Conservation (phyloP, 1,284 basidiomycete species). For the Singerocomus inundabilis region DNA sequence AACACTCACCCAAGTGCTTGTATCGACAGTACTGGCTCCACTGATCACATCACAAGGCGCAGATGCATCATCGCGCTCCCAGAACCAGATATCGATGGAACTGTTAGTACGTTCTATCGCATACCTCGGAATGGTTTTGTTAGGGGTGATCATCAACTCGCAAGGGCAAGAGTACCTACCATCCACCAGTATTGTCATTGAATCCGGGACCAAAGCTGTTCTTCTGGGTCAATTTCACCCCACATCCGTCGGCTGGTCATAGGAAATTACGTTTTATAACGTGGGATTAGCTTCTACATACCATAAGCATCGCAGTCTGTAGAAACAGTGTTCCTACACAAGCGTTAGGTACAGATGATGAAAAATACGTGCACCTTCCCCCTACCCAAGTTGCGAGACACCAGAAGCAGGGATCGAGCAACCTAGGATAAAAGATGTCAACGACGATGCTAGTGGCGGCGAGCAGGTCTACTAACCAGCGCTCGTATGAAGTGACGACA, state of each 20-base stretch:
- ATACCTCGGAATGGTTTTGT: slow-evolving; percentile 25
- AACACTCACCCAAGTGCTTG: slow-evolving; percentile 34
- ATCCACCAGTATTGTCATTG: slow-evolving; percentile 43
- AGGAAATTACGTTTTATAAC: slow-evolving; percentile 1
- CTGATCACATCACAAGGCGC: slow-evolving; percentile 33
- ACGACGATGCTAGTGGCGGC: neutral
- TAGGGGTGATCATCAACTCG: neutral
- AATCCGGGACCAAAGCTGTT: slow-evolving; percentile 42
- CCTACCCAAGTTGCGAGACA: slow-evolving; percentile 24
- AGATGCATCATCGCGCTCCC: slow-evolving; percentile 32
- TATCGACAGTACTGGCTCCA: slow-evolving; percentile 28
- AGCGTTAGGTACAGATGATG: slow-evolving; percentile 7
- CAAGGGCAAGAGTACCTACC: slow-evolving; percentile 22
- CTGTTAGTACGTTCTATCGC: slow-evolving; percentile 39
- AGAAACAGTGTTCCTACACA: slow-evolving; percentile 12
- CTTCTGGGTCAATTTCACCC: slow-evolving; percentile 37
- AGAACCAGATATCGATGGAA: slow-evolving; percentile 43
- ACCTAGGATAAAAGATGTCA: slow-evolving; percentile 4
- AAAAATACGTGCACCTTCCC: neutral
- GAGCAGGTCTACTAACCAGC: slow-evolving; percentile 24
- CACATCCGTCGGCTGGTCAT: slow-evolving; percentile 40
- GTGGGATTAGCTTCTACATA: neutral
- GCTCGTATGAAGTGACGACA: slow-evolving; percentile 44
- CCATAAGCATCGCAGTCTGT: slow-evolving; percentile 39
- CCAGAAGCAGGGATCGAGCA: slow-evolving; percentile 28